Conservation (phyloP, 169 alveolate species). For the Cryptosporidium xiaoi region DNA sequence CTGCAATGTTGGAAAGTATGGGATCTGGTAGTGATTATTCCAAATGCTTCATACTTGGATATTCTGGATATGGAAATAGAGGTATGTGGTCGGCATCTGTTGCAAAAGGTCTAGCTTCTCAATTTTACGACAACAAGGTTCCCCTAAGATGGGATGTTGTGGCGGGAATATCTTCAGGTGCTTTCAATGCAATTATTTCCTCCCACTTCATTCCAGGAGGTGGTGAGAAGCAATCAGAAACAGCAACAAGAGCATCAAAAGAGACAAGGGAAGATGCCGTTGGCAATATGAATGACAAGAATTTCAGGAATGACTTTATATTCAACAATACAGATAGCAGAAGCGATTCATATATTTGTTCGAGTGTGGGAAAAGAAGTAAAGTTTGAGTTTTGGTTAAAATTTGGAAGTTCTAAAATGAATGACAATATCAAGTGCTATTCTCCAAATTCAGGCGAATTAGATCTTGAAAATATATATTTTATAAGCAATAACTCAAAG, state of each 20-base stretch:
- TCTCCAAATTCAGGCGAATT: slow-evolving; percentile 22
- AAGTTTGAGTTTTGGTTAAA: slow-evolving; percentile 53
- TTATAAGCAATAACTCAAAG: background rate
- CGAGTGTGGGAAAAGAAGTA: slow-evolving; percentile 29
- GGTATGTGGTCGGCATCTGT: slow-evolving; percentile 75
- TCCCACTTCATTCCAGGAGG: slow-evolving; percentile 61
- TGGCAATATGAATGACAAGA: background rate
- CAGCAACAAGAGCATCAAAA: background rate
- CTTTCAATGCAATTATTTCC: slow-evolving; percentile 48
- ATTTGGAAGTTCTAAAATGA: background rate
- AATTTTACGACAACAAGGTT: slow-evolving; percentile 55
- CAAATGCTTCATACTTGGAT: slow-evolving; percentile 58
- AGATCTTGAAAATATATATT: background rate
- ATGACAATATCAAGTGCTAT: slow-evolving; percentile 5
- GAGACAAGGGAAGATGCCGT: background rate
- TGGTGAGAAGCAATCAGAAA: background rate
- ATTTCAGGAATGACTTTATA: background rate
- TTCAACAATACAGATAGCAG: slow-evolving; percentile 23
- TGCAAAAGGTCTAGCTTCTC: slow-evolving; percentile 68
- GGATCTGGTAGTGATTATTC: slow-evolving; percentile 66
- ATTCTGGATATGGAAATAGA: slow-evolving; percentile 65
- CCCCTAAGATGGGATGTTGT: slow-evolving; percentile 74
- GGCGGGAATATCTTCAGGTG: slow-evolving; percentile 72
- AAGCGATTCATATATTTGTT: slow-evolving; percentile 41
- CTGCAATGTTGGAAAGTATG: slow-evolving; percentile 47